phyloP scores from a whole-genome alignment of 2,329 filamentous ascomycete species.

The Ploettnerulaceae sp. region DNA sequence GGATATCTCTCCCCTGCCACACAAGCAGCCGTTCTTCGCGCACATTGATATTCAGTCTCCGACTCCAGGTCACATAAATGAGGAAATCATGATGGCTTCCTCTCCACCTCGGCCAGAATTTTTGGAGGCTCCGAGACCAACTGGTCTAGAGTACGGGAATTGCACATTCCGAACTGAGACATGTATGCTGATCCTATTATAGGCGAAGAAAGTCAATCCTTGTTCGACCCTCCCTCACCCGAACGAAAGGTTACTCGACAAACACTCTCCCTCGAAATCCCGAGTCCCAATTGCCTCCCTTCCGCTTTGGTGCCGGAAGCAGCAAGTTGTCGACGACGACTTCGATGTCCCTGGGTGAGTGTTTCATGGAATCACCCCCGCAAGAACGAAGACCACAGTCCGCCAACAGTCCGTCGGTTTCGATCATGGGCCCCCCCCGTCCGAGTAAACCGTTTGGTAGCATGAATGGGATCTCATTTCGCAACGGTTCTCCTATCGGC shows the following conservation, averaged over 20 bases:
- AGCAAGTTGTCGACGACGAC: constrained; percentile 47
- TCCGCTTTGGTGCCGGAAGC: constrained; percentile 62
- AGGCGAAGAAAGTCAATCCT: constrained; percentile 65
- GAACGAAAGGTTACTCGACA: constrained; percentile 70
- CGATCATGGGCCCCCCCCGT: constrained; percentile 54
- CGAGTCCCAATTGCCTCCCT: constrained; percentile 65
- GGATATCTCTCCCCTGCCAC: constrained; percentile 90
- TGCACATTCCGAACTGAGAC: constrained; percentile 20
- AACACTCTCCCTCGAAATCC: constrained; percentile 56
- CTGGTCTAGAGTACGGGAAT: constrained; percentile 48
- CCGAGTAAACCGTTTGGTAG: constrained; percentile 61
- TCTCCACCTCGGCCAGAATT: constrained; percentile 47
- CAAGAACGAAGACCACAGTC: constrained; percentile 61
- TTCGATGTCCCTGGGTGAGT: constrained; percentile 69
- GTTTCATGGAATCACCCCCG: constrained; percentile 72
- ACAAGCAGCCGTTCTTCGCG: constrained; percentile 67
- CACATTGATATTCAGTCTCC: constrained; percentile 69
- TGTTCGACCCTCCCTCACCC: constrained; percentile 68
- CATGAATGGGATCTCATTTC: constrained; percentile 50
- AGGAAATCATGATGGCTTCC: constrained; percentile 50
- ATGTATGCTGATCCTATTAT: constrained; percentile 24
- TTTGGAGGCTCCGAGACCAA: constrained; percentile 45
- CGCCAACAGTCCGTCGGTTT: constrained; percentile 53
- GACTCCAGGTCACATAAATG: constrained; percentile 51
- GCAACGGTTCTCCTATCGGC: constrained; percentile 70